A percentile compares a stretch with the other conserved stretches of the same genome.
Evolutionary conservation across 345 rosid genomes (phyloP).

Genomic region (Pugionium cornutum): DNA sequence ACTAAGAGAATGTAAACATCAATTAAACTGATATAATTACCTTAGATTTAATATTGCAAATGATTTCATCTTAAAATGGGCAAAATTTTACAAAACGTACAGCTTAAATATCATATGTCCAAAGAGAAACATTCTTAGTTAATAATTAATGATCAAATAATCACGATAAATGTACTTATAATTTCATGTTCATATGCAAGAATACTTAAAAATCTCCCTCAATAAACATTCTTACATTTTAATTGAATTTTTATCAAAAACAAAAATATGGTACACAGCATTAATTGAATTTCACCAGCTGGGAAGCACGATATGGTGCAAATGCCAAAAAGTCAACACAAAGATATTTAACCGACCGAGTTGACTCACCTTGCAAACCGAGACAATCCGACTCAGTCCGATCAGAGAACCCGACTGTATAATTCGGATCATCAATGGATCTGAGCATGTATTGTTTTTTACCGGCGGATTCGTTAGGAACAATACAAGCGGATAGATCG

Average conservation of each 20-base stretch:
- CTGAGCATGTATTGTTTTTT: slow-evolving; percentile 73
- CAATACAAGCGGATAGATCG: slow-evolving; percentile 90
- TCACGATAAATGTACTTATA: background rate
- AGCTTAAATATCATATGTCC: background rate
- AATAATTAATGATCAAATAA: slow-evolving; percentile 3
- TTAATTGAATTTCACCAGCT: slow-evolving; percentile 27
- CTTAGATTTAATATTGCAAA: no score
- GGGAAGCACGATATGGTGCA: background rate
- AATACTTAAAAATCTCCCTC: no score
- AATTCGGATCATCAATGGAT: slow-evolving; percentile 87
- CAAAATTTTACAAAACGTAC: background rate
- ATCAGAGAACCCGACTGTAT: slow-evolving; percentile 83
- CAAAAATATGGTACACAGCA: background rate
- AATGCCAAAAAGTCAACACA: slow-evolving; percentile 24
- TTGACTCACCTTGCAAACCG: slow-evolving; percentile 74
- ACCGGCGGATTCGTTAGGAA: slow-evolving; percentile 70
- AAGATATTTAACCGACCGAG: slow-evolving; percentile 4
- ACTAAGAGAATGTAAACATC: no score
- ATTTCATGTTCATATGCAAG: background rate
- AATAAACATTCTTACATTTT: no score
- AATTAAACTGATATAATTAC: no score
- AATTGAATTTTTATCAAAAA: background rate
- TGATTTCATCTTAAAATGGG: no score
- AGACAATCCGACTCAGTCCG: slow-evolving; percentile 82
- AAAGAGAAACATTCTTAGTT: background rate